Evolutionary conservation across 1,284 basidiomycete species (phyloP), one percentile per base, ranked within the genome.

Genomic region (Tetrapyrgos nigripes): DNA sequence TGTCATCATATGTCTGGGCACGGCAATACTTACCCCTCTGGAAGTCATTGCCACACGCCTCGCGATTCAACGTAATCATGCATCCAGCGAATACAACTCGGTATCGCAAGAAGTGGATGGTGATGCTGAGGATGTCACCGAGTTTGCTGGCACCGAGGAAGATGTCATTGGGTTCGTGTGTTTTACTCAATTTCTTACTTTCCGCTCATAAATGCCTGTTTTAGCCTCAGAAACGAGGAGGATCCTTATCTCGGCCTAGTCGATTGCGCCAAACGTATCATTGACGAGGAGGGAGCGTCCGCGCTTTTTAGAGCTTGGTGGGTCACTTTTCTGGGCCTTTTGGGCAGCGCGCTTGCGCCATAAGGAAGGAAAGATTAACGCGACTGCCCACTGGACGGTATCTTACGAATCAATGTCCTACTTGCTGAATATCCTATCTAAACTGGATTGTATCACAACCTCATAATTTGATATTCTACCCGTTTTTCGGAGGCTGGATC

Each of bases 281-380:
- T 91, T n/a, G 82, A 91, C 51, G 94, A 96, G 73, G 94, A 96
- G 72, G 94, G 94, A 1, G 85, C 83, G 78, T 73, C 74, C 61
- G 84, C 91, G 4, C 74, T 96, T 60, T 95, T 92, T 71, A 85
- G 94, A 46, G 94, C 90, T 4, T 96, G 93, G 92, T 95, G 92
- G 91, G 75, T 93, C 63, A 94, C 93, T 1, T 77, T 91, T 69
- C 66, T 93, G 45, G 87, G 85, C 35, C 86, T 86, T 31, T 70
- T 91, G 46, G 73, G 73, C 33, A 87, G 84, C 59, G 85, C 86
- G 29, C 82, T 89, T 62, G 81, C 80, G 62, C 31, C 31, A 33
- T 33, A 33, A 33, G 14, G 8, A 33, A n/a, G n/a, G n/a, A n/a
- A n/a, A n/a, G n/a, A n/a, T n/a, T n/a, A n/a, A n/a, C n/a, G n/a